Evolutionary conservation across 345 rosid genomes (phyloP).

Genomic region (Camelina laxa): DNA sequence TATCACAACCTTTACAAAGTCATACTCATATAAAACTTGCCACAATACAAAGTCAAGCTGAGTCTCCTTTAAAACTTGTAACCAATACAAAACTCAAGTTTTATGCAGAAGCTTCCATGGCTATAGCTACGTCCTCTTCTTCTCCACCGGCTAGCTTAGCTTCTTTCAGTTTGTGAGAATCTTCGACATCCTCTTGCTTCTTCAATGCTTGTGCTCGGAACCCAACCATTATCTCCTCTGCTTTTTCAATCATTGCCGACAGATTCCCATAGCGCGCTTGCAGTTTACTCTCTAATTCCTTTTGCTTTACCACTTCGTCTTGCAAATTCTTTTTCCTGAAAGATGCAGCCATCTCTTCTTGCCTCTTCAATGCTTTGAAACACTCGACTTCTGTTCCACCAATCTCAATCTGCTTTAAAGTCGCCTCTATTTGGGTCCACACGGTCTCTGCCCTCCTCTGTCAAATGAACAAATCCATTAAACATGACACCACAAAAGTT

Average conservation of each 20-base stretch:
- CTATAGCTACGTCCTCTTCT: slow-evolving; percentile 39
- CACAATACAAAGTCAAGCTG: slow-evolving; percentile 31
- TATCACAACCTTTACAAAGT: slow-evolving; percentile 37
- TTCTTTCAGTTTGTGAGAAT: slow-evolving; percentile 40
- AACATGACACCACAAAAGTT: slow-evolving; percentile 4
- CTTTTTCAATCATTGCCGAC: slow-evolving; percentile 62
- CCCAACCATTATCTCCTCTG: slow-evolving; percentile 50
- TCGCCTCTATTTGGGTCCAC: slow-evolving; percentile 77
- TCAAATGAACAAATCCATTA: slow-evolving; percentile 28
- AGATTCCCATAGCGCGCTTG: slow-evolving; percentile 79
- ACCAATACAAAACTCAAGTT: slow-evolving; percentile 38
- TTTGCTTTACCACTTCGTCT: slow-evolving; percentile 92
- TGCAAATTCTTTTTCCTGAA: slow-evolving; percentile 76
- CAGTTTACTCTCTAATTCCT: slow-evolving; percentile 75
- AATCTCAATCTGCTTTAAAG: slow-evolving; percentile 81
- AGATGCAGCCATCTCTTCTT: slow-evolving; percentile 87
- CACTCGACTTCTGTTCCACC: slow-evolving; percentile 93
- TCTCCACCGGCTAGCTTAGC: slow-evolving; percentile 33
- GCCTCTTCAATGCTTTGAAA: slow-evolving; percentile 89
- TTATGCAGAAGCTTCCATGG: slow-evolving; percentile 40
- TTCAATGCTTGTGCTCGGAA: slow-evolving; percentile 60
- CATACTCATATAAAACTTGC: slow-evolving; percentile 29
- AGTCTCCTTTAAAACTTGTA: slow-evolving; percentile 31
- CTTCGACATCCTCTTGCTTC: slow-evolving; percentile 52
- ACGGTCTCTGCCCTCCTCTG: slow-evolving; percentile 80